Evolutionary conservation across 2,329 filamentous ascomycete species (phyloP), one percentile per base, ranked within the genome.

Genomic region (Hypoxylon sp.): DNA sequence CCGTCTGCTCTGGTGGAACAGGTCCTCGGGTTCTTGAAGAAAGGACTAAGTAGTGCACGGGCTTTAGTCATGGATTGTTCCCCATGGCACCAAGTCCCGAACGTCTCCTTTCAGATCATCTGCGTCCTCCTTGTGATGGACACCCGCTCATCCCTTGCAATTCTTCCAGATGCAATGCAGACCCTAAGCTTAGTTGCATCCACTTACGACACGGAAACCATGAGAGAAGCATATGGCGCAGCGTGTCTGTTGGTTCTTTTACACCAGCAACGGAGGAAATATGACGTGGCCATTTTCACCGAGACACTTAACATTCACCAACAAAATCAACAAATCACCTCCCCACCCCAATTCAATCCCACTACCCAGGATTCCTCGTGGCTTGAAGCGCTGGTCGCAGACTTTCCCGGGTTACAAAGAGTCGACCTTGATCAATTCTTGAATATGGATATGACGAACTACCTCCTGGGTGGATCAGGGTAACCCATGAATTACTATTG

Each of bases 371-470:
- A 52, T 35, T 52, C 24, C 10, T 52, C 48, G 17, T 52, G 48
- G 48, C 48, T 52, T 52, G 48, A 52, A 52, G 48, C 48, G 17
- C 29, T 52, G n/a, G 48, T 52, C 15, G 48, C 48, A 15, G 48
- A 52, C 29, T 52, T 52, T 19, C 48, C 48, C 4, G 48, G 48
- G 15, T 10, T 52, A 29, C 27, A 52, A 6, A 52, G 48, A 13
- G 48, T 32, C 17, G 48, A 52, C 29, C 48, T 52, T n/a, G 48
- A 52, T 35, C 48, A 52, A 35, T 52, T 52, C 29, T 17, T 52
- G 48, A 52, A 52, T 35, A 52, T 52, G 48, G 48, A 52, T 10
- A 52, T 52, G 48, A 44, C 39, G 2, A 44, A 52, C 48, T n/a
- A 50, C 21, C 48, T 52, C 6, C n/a, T 52, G 48, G 48, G 48